These are phyloP conservation scores for Melaleuca quinquenervia DNA, from an alignment of 345 rosid species.

Conservation along the genomic window DNA sequence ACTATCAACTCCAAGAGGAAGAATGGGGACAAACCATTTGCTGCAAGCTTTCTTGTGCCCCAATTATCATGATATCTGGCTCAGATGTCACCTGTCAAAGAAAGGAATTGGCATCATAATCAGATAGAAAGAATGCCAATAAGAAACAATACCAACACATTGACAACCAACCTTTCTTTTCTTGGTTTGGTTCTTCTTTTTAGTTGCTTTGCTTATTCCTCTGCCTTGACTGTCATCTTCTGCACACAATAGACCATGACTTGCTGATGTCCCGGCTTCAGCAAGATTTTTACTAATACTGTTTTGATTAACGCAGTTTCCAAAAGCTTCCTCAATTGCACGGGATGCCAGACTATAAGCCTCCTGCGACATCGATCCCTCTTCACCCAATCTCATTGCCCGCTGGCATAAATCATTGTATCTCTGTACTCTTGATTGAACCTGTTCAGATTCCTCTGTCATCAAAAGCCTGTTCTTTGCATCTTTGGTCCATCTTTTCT, in stretches of 20 bases:
- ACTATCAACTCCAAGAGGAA: background rate
- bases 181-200: constrained; percentile 43
- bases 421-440: constrained; percentile 40
- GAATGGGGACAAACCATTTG: constrained; percentile 37
- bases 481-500: constrained; percentile 50
- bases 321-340: constrained; percentile 31
- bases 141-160: background rate
- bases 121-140: background rate
- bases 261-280: constrained; percentile 29
- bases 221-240: constrained; percentile 39
- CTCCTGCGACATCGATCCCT: constrained; percentile 42
- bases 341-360: constrained; percentile 31
- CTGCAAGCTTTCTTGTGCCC: constrained; percentile 39
- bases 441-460: constrained; percentile 28
- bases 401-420: constrained; percentile 35
- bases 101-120: background rate
- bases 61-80: constrained; percentile 25
- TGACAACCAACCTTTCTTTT: constrained; percentile 35
- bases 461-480: constrained; percentile 28
- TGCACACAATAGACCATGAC: constrained; percentile 28
- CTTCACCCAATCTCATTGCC: constrained; percentile 43
- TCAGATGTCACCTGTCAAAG: constrained; percentile 31
- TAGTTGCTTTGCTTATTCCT: constrained; percentile 26
- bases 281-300: constrained; percentile 25
- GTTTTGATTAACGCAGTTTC: constrained; percentile 28